Evolutionary conservation across 176 grass and related monocot genomes (phyloP).

Genomic region (Paspalum notatum): DNA sequence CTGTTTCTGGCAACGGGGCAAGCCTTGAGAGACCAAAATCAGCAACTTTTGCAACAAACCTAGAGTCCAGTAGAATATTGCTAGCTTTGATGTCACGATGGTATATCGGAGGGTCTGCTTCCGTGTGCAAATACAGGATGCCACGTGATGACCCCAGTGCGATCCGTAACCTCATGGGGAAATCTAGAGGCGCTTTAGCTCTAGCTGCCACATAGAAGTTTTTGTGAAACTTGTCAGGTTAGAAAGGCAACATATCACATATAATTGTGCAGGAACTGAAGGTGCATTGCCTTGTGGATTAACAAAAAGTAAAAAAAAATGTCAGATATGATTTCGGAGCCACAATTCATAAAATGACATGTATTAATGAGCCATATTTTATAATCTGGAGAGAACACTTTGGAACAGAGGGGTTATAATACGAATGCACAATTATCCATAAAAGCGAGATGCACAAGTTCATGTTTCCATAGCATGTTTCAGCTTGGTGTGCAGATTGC

Average conservation of each 20-base stretch:
- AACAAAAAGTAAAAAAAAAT: background rate
- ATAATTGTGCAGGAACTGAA: background rate
- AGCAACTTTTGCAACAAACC: conserved; percentile 71
- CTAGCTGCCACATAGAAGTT: conserved; percentile 47
- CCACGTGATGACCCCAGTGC: conserved; percentile 62
- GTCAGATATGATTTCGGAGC: background rate
- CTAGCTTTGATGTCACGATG: conserved; percentile 78
- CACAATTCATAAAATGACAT: background rate
- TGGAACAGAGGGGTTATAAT: background rate
- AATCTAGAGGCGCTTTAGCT: conserved; percentile 62
- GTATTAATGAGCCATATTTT: background rate
- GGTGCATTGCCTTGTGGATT: background rate
- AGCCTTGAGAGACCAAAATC: conserved; percentile 78
- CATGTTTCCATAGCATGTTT: background rate
- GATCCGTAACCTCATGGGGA: conserved; percentile 61
- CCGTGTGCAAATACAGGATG: conserved; percentile 69
- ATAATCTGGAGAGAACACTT: background rate
- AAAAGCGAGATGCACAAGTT: background rate
- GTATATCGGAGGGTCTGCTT: conserved; percentile 74
- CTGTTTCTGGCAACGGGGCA: conserved; percentile 55
- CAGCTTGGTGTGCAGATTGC: background rate
- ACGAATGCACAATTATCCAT: conserved; percentile 10
- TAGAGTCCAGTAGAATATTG: conserved; percentile 73
- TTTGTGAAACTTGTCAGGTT: conserved; percentile 29
- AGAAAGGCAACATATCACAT: conserved; percentile 24